Conservation (phyloP, 768 basidiomycete genomes). For the Coprinellus micaceus region DNA sequence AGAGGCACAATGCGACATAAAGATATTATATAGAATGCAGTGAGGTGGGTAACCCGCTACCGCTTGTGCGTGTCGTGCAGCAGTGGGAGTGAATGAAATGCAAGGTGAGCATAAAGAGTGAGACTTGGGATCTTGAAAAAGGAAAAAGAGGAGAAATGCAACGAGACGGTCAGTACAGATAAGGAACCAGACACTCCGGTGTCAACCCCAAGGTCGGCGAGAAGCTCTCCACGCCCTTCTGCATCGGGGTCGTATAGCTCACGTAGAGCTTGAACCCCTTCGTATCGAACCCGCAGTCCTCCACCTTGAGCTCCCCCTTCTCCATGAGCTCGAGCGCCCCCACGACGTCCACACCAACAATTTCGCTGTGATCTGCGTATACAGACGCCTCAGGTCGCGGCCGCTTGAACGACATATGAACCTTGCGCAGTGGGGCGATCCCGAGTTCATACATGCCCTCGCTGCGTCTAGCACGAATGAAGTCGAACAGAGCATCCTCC, state of each 20-base stretch:
- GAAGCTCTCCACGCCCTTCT: not conserved
- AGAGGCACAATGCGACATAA: not conserved
- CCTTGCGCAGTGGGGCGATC: constrained; percentile 1
- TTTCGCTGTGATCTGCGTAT: too few relatives aligned
- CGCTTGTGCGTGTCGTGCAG: too few relatives aligned
- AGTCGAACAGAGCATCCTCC: constrained; percentile 3
- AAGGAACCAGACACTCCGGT: not conserved
- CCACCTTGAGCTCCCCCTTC: not conserved
- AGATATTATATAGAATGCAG: not conserved
- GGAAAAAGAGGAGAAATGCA: not conserved
- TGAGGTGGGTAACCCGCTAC: too few relatives aligned
- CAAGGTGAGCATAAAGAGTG: not conserved
- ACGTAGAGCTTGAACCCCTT: not conserved
- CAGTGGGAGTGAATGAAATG: too few relatives aligned
- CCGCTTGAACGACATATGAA: constrained; percentile 3
- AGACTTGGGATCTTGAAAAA: not conserved
- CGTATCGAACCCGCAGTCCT: not conserved
- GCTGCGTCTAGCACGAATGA: constrained; percentile 1
- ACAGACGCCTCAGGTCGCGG: not conserved
- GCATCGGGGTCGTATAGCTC: not conserved
- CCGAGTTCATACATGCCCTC: constrained; percentile 1
- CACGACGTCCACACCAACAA: too few relatives aligned
- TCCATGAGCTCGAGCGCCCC: too few relatives aligned
- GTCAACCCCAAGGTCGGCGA: not conserved
- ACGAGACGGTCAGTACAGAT: not conserved